Evolutionary conservation across 129 eudicot genomes (phyloP).

Genomic region (Arctium lappa): DNA sequence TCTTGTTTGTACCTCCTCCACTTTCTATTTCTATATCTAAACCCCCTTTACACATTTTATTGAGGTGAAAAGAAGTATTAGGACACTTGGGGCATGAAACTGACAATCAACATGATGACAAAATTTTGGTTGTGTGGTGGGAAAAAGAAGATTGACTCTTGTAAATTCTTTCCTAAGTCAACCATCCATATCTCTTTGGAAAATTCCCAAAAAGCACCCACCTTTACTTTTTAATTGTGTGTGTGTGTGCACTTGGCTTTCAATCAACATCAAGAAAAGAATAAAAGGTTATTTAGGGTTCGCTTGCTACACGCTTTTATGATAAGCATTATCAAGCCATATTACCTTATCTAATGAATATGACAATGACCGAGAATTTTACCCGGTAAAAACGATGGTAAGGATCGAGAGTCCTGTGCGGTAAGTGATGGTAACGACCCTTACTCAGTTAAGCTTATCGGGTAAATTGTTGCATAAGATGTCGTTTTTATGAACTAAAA

Average conservation of each 20-base stretch:
- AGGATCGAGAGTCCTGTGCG: too few species aligned
- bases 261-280: background rate
- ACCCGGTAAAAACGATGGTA: too few species aligned
- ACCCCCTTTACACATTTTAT: background rate
- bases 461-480: too few species aligned
- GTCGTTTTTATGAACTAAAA: too few species aligned
- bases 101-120: background rate
- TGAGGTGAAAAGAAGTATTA: background rate
- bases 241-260: conserved; percentile 13
- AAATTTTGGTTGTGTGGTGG: conserved; percentile 24
- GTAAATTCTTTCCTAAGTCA: conserved; percentile 30
- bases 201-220: conserved; percentile 19
- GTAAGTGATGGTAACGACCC: too few species aligned
- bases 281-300: too few species aligned
- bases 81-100: background rate
- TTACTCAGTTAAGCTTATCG: too few species aligned
- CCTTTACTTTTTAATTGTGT: background rate
- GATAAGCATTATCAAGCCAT: too few species aligned
- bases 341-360: too few species aligned
- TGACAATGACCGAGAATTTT: too few species aligned
- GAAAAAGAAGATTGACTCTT: conserved; percentile 5
- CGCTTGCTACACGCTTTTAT: too few species aligned
- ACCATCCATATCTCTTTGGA: background rate
- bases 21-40: too few species aligned
- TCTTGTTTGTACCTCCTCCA: background rate